Conservation (phyloP, 805 yeast genomes). For the Candida ulmi region DNA sequence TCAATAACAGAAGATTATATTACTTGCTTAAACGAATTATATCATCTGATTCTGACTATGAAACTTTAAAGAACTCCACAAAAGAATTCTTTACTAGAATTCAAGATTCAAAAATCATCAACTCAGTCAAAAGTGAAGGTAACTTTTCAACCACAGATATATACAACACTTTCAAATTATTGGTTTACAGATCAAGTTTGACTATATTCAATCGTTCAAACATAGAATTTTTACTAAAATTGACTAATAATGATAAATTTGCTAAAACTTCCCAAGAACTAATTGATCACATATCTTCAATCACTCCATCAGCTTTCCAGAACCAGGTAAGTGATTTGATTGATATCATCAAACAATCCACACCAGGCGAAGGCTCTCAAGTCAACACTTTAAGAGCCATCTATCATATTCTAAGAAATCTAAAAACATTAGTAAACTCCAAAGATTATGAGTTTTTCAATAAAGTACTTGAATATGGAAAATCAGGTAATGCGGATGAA, state of each 20-base stretch:
- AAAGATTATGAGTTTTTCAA: conserved; percentile 36
- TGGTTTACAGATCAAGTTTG: conserved; percentile 57
- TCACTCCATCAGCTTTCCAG: conserved; percentile 60
- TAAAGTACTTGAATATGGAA: conserved; percentile 40
- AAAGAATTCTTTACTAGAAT: conserved; percentile 57
- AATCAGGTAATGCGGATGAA: conserved; percentile 50
- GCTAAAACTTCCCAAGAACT: conserved; percentile 42
- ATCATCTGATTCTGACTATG: conserved; percentile 53
- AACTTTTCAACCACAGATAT: conserved; percentile 42
- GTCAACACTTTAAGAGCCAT: conserved; percentile 47
- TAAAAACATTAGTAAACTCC: conserved; percentile 42
- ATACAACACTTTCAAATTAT: conserved; percentile 45
- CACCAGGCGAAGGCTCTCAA: conserved; percentile 18
- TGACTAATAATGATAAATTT: conserved; percentile 27
- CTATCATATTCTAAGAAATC: conserved; percentile 49
- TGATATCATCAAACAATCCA: conserved; percentile 27
- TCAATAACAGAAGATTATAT: conserved; percentile 55
- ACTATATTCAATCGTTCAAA: conserved; percentile 63
- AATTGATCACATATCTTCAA: conserved; percentile 51
- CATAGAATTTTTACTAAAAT: conserved; percentile 45
- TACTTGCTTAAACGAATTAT: conserved; percentile 51
- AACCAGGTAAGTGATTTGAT: conserved; percentile 50
- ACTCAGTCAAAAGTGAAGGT: conserved; percentile 25
- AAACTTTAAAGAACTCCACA: conserved; percentile 52
- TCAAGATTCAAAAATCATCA: conserved; percentile 44